Base-by-base conservation (phyloP, 768 basidiomycete species). In the Pleurotus giganteus region DNA sequence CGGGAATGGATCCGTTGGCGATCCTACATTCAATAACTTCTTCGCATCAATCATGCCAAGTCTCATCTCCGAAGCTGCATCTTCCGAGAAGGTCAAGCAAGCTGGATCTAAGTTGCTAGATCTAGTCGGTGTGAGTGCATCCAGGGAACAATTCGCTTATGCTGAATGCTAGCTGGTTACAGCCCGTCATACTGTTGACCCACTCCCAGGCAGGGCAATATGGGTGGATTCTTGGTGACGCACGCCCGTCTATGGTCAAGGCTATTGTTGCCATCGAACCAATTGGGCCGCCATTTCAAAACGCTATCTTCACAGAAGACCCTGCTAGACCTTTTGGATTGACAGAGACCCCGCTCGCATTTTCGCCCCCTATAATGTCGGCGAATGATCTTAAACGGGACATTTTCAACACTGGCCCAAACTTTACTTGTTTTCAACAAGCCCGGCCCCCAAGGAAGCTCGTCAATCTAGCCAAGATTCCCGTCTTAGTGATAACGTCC, bases 201-300 rank as follows among this genome's bases (percentile, higher is more conserved):
- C 80, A 82, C 60, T 81, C 80, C 1, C 79, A 81, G 57, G 70
- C 77, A 28, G 80, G 79, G 2, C 70, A 65, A 43, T 69, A 76
- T 42, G 79, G 78, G 21, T 82, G 80, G 80, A 63, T 74, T 21
- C 61, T 82, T 12, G 80, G 69, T 8, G 80, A 82, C 50, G 65
- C 72, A 3, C 67, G 77, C 23, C 80, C 80, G 1, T 61, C 63
- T 17, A 60, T 71, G 29, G 69, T 82, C 29, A 77, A 72, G 60
- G 75, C 73, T 11, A 79, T 82, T 21, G 65, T 81, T 24, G 71
- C 79, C 2, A 61, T 82, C 15, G 80, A 82, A 58, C 80, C 80
- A 2, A 70, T 57, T 4, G 80, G 80, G 2, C 80, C 80, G 34
- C 80, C 80, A 1, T 81, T 82, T 60, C 68, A 69, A 17, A 64